Base-by-base conservation (phyloP, 352 stramenopile species). In the Phytophthora nicotianae region DNA sequence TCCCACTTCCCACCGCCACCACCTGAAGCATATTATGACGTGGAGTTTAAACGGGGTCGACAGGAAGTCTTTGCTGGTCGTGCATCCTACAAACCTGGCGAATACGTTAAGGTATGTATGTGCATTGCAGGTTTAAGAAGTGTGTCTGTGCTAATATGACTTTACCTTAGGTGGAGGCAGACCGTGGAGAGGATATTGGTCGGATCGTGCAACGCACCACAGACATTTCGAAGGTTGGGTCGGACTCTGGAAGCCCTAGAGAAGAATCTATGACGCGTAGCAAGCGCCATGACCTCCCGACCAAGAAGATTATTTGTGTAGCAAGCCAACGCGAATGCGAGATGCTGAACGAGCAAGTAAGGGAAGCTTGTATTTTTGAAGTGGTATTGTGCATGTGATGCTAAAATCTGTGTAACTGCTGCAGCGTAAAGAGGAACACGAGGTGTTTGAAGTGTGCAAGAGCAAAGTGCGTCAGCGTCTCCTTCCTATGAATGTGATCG, bases 401-500 rank as follows among this genome's bases (percentile, higher is more conserved):
- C 37, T 43, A 21, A 43, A 43, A 21, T 7, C 6, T 21, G 37
- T 43, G 37, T 43, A 9, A n/a, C 11, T 4, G 32, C 13, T 48
- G 19, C 38, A 95, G 79, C 88, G 88, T 27, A 93, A 98, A 56
- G 95, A 99, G 65, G 97, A 99, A 73, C 91, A 97, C 33, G 90
- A 97, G 57, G 83, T 98, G 45, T 96, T 98, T 55, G 96, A 98
- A 68, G 95, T 99, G 50, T 99, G 96, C 79, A 93, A 97, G 56
- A 93, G 81, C 38, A 99, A 99, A 86, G 95, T 98, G 23, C 89
- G 86, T 49, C 96, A 98, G 70, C 83, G 96, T 47, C 74, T 92
- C 33, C 72, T 99, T 10, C 90, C 91, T n/a, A 99, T 99, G 96
- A 92, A 97, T 62, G 93, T 99, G 51, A 96, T 99, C 49, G 96